Evolutionary conservation across 306 rosid species (phyloP).

Genomic region (Vigna mungo): DNA sequence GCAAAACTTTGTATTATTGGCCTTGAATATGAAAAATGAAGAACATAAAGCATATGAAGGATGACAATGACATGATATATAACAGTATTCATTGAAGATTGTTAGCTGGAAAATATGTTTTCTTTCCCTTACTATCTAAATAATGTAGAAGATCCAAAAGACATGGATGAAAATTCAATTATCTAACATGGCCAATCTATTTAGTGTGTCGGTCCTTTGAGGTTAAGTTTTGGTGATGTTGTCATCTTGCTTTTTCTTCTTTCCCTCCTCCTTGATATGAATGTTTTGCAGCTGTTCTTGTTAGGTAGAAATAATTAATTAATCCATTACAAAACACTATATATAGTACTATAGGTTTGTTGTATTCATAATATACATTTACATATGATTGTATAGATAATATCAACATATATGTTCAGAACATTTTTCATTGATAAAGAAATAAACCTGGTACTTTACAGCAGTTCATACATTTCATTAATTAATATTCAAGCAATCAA

Average conservation of each 20-base stretch:
- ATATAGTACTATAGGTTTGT: neutral
- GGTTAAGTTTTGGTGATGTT: conserved; percentile 24
- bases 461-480: too few relatives aligned
- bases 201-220: conserved; percentile 1
- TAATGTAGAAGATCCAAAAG: conserved; percentile 5
- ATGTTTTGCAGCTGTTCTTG: conserved; percentile 5
- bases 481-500: too few relatives aligned
- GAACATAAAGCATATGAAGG: neutral
- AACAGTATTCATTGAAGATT: neutral
- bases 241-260: neutral
- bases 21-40: neutral
- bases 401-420: neutral
- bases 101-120: neutral
- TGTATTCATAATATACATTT: neutral
- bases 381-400: neutral
- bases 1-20: neutral
- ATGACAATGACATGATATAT: neutral
- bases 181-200: neutral
- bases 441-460: too few relatives aligned
- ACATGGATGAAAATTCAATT: neutral
- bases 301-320: neutral
- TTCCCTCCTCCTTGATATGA: neutral
- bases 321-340: neutral
- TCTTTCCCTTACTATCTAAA: neutral
- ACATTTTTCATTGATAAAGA: too few relatives aligned